Base-by-base conservation (phyloP, 805 yeast species). In the Wickerhamomyces rabaulensis region DNA sequence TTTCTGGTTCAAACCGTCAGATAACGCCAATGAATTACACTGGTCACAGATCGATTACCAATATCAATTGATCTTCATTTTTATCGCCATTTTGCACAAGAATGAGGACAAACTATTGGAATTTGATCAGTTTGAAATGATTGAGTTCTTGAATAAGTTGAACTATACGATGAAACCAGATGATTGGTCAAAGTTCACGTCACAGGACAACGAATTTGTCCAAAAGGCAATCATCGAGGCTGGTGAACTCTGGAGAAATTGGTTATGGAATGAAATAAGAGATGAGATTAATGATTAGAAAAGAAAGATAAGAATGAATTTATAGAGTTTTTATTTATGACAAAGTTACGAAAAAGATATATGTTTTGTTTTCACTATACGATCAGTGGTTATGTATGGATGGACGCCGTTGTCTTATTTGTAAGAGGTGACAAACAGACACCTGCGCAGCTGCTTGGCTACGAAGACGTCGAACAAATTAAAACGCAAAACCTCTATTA, bases 171-270 rank as follows among this genome's bases (percentile, higher is more conserved):
- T 42, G 4, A 37, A 25, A 8, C 22, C 43, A 15, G 39, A 46
- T 21, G 35, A 37, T 21, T 37, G 39, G 26, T 35, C 31, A 26
- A 42, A 44, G 26, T 45, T 42, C 3, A n/a, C 38, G 7, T 16
- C 25, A 23, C 21, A 21, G 10, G 44, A 41, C 9, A 43, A 46
- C 17, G 45, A 45, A 9, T 43, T 85, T 53, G 84, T 88, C 61
- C 90, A 86, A 58, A 84, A 82, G 52, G 74, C 88, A 25, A 73
- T 87, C 39, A 68, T 70, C 46, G 91, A 84, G 61, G 91, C 95
- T 3, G 95, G 96, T 27, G 95, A 88, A 58, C 70, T 86, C 39
- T 88, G 95, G 95, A 72, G 96, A 52, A 84, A 81, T 56, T 87
- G 92, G 87, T 67, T 86, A 36, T 87, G 80, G 73, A 66, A 70